These are phyloP conservation scores for Tinospora cordifolia DNA, from an alignment of 164 flowering plant genomes.

Conservation along the genomic window DNA sequence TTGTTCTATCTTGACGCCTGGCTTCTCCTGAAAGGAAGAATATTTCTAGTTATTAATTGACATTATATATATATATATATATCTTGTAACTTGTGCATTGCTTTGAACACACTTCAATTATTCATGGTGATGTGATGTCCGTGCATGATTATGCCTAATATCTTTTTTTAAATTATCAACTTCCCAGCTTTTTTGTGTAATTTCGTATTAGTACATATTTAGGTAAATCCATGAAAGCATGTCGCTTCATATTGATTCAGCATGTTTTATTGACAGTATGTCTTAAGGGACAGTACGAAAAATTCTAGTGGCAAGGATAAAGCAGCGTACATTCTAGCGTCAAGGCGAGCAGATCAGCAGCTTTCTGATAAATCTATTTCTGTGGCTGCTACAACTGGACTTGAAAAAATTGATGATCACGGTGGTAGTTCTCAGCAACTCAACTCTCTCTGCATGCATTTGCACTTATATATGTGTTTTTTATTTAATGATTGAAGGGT, in stretches of 20 bases:
- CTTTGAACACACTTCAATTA: neutral
- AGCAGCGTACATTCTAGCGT: conserved; percentile 38
- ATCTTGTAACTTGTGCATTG: too few species aligned
- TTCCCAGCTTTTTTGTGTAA: neutral
- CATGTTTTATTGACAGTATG: conserved; percentile 42
- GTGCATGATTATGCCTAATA: neutral
- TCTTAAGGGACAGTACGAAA: conserved; percentile 51
- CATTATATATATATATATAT: too few species aligned
- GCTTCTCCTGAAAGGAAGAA: too few species aligned
- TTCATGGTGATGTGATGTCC: neutral
- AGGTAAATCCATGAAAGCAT: neutral
- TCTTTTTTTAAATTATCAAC: neutral
- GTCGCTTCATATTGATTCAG: conserved; percentile 6
- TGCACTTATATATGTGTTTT: too few species aligned
- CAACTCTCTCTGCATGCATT: neutral
- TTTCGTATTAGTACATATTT: neutral
- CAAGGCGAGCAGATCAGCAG: conserved; percentile 50
- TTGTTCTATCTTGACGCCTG: neutral
- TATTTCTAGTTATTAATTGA: too few species aligned
- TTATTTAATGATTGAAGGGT: too few species aligned
- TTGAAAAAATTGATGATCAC: conserved; percentile 39
- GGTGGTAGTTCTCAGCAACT: conserved; percentile 32
- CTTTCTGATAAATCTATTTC: conserved; percentile 34
- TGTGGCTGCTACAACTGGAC: conserved; percentile 28
- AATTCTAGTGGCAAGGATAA: conserved; percentile 47